Evolutionary conservation across 768 basidiomycete species (phyloP).

Genomic region (Kwoniella bestiolae): DNA sequence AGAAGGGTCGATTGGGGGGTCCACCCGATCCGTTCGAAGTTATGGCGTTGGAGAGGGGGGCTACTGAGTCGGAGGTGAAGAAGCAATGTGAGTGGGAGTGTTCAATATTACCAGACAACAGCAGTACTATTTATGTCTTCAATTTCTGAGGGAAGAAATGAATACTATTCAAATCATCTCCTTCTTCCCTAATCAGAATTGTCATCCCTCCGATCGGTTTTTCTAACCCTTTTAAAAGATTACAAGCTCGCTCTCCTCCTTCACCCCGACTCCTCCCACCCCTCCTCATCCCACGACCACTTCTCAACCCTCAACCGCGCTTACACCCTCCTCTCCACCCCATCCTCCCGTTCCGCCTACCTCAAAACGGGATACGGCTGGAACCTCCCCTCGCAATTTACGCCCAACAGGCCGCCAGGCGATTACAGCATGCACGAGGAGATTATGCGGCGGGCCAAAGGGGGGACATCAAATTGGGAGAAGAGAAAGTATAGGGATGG

Average conservation of each 20-base stretch:
- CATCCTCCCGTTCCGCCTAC: slow-evolving; percentile 38
- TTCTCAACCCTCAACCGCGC: slow-evolving; percentile 49
- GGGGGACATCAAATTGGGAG: slow-evolving; percentile 38
- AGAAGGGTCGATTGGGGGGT: slow-evolving; percentile 36
- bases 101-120: not conserved
- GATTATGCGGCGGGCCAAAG: slow-evolving; percentile 33
- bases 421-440: slow-evolving; percentile 47
- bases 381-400: slow-evolving; percentile 14
- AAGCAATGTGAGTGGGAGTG: slow-evolving; percentile 41
- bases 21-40: slow-evolving; percentile 52
- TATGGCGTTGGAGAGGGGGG: slow-evolving; percentile 43
- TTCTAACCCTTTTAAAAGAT: slow-evolving; percentile 39
- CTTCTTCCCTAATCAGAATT: no score
- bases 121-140: not conserved
- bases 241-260: slow-evolving; percentile 54
- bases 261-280: slow-evolving; percentile 55
- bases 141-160: not conserved
- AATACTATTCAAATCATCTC: no score
- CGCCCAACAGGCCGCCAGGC: slow-evolving; percentile 5
- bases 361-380: slow-evolving; percentile 52
- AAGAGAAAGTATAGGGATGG: slow-evolving; percentile 24
- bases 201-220: no score
- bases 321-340: slow-evolving; percentile 49
- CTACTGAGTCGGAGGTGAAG: slow-evolving; percentile 45
- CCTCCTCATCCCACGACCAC: slow-evolving; percentile 46